Evolutionary conservation across 257 asterid species (phyloP).

Genomic region (Solanum raphanifolium): DNA sequence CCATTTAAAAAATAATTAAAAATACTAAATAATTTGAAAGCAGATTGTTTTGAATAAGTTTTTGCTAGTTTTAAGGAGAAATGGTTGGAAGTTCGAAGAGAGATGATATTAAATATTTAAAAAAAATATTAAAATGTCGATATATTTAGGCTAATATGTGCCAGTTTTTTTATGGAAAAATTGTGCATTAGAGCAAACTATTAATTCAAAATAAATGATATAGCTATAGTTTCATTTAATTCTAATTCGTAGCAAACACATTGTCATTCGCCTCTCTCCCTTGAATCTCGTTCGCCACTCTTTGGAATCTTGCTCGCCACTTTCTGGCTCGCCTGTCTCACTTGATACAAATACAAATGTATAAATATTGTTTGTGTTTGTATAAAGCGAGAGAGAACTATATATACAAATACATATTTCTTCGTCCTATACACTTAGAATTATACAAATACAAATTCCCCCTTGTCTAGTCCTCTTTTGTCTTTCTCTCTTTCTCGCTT

Average conservation of each 20-base stretch:
- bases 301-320: neutral
- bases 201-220: no score
- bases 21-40: neutral
- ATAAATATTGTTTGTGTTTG: no score
- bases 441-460: neutral
- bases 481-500: neutral
- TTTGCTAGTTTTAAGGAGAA: neutral
- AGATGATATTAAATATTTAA: neutral
- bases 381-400: neutral
- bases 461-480: neutral
- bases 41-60: no score
- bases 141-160: neutral
- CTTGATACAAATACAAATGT: neutral
- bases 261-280: neutral
- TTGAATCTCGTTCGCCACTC: no score
- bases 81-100: neutral
- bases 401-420: no score
- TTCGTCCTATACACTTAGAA: neutral
- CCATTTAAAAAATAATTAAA: no score
- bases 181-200: neutral
- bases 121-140: no score
- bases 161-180: neutral
- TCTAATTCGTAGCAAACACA: neutral
- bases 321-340: neutral
- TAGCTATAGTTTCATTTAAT: neutral